These are phyloP conservation scores for Xylaria sp. DNA, from an alignment of 2,329 filamentous ascomycete species.

Conservation along the genomic window DNA sequence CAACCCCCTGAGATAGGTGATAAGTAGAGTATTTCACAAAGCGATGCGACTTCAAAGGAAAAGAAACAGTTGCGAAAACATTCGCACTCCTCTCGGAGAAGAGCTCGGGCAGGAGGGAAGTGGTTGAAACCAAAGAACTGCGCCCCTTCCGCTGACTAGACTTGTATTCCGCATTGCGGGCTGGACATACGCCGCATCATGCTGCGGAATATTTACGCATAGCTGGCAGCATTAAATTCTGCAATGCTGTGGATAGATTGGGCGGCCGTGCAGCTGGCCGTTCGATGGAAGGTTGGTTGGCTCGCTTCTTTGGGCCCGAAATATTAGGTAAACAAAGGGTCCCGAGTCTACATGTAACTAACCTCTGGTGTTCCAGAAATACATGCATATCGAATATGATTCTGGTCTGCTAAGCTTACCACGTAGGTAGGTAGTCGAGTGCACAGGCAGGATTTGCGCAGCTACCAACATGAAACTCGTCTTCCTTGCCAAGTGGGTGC, in stretches of 20 bases:
- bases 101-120: constrained; percentile 17
- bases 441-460: constrained; percentile 14
- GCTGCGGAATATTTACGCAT: constrained; percentile 2
- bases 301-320: constrained; percentile 12
- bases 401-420: constrained; percentile 11
- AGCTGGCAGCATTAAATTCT: constrained; percentile 3
- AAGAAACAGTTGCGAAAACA: constrained; percentile 11
- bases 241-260: constrained; percentile 29
- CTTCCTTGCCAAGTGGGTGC: not conserved
- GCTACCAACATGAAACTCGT: constrained; percentile 22
- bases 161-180: constrained; percentile 15
- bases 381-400: not conserved
- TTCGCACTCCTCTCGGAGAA: constrained; percentile 14
- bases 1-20: not conserved
- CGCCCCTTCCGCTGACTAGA: constrained; percentile 20
- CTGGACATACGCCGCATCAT: constrained; percentile 8
- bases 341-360: not conserved
- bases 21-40: not conserved
- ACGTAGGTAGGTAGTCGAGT: not conserved
- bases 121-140: constrained; percentile 26
- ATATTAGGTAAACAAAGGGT: not conserved
- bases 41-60: not conserved
- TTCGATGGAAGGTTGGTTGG: constrained; percentile 1
- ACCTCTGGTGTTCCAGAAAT: not conserved
- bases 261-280: constrained; percentile 24